Percentiles rank a stretch among this genome's conserved stretches.
phyloP scores from a whole-genome alignment of 169 alveolate species.

The Cryptosporidium ryanae region DNA sequence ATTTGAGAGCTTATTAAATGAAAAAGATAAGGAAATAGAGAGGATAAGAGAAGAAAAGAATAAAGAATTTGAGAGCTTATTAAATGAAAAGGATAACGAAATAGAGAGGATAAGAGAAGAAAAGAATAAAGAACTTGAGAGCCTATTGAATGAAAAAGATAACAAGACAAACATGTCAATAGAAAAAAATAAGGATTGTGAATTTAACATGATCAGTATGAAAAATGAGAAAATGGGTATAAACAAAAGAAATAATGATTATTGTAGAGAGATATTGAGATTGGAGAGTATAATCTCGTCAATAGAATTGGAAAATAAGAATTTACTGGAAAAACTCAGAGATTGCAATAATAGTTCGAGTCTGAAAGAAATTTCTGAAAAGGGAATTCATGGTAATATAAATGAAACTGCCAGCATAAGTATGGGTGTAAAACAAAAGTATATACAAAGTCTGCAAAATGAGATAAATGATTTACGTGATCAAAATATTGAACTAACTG shows the following conservation, averaged over 20 bases:
- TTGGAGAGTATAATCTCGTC: background rate
- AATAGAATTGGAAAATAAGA: background rate
- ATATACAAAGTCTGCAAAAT: constrained; percentile 58
- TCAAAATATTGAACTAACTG: constrained; percentile 41
- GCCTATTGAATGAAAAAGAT: too few species aligned
- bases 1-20: background rate
- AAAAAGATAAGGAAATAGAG: background rate
- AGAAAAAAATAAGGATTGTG: too few species aligned
- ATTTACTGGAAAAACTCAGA: too few species aligned
- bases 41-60: background rate
- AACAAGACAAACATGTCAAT: too few species aligned
- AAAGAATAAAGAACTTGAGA: constrained; percentile 25
- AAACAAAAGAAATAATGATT: too few species aligned
- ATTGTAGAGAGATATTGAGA: background rate
- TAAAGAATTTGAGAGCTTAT: background rate
- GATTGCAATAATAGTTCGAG: too few species aligned
- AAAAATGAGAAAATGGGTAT: too few species aligned
- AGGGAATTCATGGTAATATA: background rate
- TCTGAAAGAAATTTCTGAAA: background rate
- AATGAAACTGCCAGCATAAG: background rate
- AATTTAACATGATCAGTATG: too few species aligned
- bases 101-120: background rate
- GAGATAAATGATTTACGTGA: constrained; percentile 38
- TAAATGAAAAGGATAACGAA: background rate
- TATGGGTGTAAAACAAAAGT: constrained; percentile 24